Base-by-base conservation (phyloP, 345 rosid species). In the Salix caprea region DNA sequence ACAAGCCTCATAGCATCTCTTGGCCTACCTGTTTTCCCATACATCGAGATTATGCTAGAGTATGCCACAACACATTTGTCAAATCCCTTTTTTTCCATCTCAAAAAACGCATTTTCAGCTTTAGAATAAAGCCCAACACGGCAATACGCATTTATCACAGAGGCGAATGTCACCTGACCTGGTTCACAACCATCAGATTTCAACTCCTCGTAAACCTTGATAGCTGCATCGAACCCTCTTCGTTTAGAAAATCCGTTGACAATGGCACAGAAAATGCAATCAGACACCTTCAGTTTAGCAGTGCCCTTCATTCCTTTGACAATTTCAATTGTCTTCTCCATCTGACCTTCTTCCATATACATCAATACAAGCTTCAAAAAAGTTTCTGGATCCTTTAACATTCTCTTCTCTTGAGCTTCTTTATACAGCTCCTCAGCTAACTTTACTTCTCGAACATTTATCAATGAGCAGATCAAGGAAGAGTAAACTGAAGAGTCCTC, bases 111-210 rank as follows among this genome's bases (percentile, higher is more conserved):
- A 82, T 5, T 84, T 74, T 91, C 96, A 0, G 98, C 97, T 82
- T 88, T 85, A 2, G 85, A 66, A 74, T 89, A 86, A 66, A 85
- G 85, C 69, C 88, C 90, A 18, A 82, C 71, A 1, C 91, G 86
- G 77, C 84, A 90, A 77, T 94, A 90, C 0, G 91, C 88, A 14
- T 90, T 94, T 74, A 94, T 89, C 7, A 81, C 84, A 1, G 90
- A 90, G 5, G 98, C 93, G 82, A 89, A 92, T 15, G 98, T 91
- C 86, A 94, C 97, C 74, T 94, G 98, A 28, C 98, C 98, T 0
- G 97, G 96, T 56, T 84, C 84, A 64, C 90, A 90, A 37, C 90
- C 91, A 37, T 78, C 81, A 21, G 74, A 77, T 48, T 81, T 37
- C 74, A 91, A 77, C 84, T 86, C 85, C 78, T 90, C 88, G 7